Evolutionary conservation across 2,329 filamentous ascomycete species (phyloP).

Genomic region (Monilinia aucupariae): DNA sequence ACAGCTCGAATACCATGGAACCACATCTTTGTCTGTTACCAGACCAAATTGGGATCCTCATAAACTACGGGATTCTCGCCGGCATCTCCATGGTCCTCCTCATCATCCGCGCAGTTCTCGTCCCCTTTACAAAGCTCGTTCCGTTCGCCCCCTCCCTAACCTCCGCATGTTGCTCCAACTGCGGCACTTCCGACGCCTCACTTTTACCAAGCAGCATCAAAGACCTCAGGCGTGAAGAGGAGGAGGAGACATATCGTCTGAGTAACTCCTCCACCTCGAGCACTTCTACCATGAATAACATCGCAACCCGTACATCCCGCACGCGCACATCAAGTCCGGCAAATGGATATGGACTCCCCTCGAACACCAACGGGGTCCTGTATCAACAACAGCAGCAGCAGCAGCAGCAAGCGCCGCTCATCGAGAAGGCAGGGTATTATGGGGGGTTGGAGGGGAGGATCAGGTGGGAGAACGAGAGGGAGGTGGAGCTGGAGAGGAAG

Average conservation of each 20-base stretch:
- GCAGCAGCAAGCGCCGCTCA: constrained; percentile 3
- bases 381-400: constrained; percentile 18
- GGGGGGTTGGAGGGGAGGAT: constrained; percentile 8
- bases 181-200: not conserved
- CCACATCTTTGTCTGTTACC: constrained; percentile 88
- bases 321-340: constrained; percentile 30
- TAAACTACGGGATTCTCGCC: constrained; percentile 66
- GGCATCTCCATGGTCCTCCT: constrained; percentile 48
- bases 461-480: constrained; percentile 18
- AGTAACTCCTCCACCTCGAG: constrained; percentile 33
- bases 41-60: constrained; percentile 78
- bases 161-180: constrained; percentile 7
- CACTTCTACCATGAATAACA: constrained; percentile 20
- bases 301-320: constrained; percentile 27
- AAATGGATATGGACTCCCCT: constrained; percentile 31
- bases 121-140: constrained; percentile 47
- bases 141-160: constrained; percentile 24
- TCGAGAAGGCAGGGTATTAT: constrained; percentile 20
- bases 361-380: not conserved
- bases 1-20: constrained; percentile 60
- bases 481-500: not conserved
- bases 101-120: constrained; percentile 49
- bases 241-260: constrained; percentile 16
- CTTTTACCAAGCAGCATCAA: constrained; percentile 27
- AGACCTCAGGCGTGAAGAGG: constrained; percentile 23